Evolutionary conservation across 805 yeast genomes (phyloP), one percentile per base, ranked within the genome.

Genomic region (Schwanniomyces pseudopolymorphus): DNA sequence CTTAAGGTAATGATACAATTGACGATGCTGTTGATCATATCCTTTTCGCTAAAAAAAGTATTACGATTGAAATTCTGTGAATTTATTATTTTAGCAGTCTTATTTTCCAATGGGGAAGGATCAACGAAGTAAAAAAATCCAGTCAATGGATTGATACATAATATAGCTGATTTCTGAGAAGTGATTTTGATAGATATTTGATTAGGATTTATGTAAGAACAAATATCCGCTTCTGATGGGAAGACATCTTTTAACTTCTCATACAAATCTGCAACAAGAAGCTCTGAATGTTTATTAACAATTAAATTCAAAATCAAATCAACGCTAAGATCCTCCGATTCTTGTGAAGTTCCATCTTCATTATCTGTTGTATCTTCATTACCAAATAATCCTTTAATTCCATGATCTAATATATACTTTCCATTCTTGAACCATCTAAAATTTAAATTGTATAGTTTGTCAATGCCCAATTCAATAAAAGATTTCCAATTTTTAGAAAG

Each of bases 381-480:
- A 35, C 24, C 46, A 43, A 46, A 40, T 17, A 43, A 20, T 6
- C 50, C 50, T 13, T 39, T 26, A 20, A 46, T 43, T n/a, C 46
- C 50, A n/a, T 58, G 57, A 33, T 53, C 44, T 7, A 55, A 45
- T 16, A 52, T 53, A 44, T 75, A 69, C 20, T 61, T 59, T 1
- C 85, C 85, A 53, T 84, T 83, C 50, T 79, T 78, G 51, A 74
- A 77, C 91, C 91, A 85, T 48, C 82, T 70, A 55, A 78, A 77
- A 24, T 75, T 75, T 24, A 85, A 63, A 26, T 76, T 70, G 51
- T 77, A 70, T 20, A 64, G 59, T 24, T 59, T 63, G 53, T 74
- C 77, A n/a, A 83, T 66, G 0, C 88, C 87, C 42, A 86, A 76
- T 51, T 84, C 87, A 26, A 85, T 71, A 38, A 76, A 75, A 2